Base-by-base conservation (phyloP, 2,329 filamentous ascomycete species). In the Graphilbum ipis-grandicollis region DNA sequence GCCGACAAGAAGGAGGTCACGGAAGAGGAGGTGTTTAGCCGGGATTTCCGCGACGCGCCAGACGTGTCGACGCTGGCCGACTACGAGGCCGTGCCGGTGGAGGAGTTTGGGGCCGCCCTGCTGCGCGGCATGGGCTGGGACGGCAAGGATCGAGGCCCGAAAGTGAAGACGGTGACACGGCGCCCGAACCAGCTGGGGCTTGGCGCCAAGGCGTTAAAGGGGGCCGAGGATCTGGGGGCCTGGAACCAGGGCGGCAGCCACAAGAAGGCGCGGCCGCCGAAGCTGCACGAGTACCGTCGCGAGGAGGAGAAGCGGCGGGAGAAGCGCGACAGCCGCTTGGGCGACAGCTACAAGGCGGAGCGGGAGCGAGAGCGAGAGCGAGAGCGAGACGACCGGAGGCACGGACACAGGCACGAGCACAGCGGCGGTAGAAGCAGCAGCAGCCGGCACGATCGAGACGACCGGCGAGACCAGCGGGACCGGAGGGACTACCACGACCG, bases 91-190 rank as follows among this genome's bases (percentile, higher is more conserved):
- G 79, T 93, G 43, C 88, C 90, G 0, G 84, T 96, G 14, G 88
- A 94, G 47, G 85, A 94, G 48, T 98, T 96, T 46, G 90, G 90
- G 8, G 80, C 85, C 15, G 85, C 86, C 1, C 65, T 96, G 44
- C 66, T 98, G 26, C 75, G 86, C 23, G 85, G 86, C 9, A 94
- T 96, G 81, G 90, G 90, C 9, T 94, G 88, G 86, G 85, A 94
- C 62, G 78, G 58, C 55, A 69, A 74, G 38, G 61, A 66, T 42
- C 58, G 63, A 33, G 66, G 64, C 2, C 55, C 62, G 3, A 79
- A 79, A 45, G 64, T 75, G 26, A 76, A 72, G 43, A 60, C 75
- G 15, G 64, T 75, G 13, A 77, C 79, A 50, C 68, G 75, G 36
- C 71, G 86, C 35, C 78, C 84, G 14, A 84, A 84, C 40, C 68